Base-by-base conservation (phyloP, 1,284 basidiomycete species). In the Malassezia dermatis region DNA sequence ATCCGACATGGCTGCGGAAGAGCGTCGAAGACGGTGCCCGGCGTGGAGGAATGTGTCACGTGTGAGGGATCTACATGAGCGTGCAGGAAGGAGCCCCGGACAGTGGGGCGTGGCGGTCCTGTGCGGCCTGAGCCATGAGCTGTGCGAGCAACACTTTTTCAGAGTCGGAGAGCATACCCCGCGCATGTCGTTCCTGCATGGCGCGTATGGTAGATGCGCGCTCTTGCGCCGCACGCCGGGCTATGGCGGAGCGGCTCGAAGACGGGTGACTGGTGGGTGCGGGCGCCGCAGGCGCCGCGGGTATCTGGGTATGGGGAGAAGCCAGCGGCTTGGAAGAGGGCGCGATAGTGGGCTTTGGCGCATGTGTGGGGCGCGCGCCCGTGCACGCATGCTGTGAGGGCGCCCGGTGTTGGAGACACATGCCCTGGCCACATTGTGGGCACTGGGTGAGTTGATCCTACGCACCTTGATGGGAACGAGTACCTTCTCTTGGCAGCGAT, bases 161-260 rank as follows among this genome's bases (percentile, higher is more conserved):
- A 6, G 55, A 11, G 6, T 41, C 31, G 11, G 44, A 19, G 1
- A 57, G 41, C 19, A 48, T 26, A 2, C 55, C 55, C 5, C 42
- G 37, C 21, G 15, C 31, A 15, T 57, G 27, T 4, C 55, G 49
- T 13, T 50, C 44, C 34, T 48, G 55, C 55, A 57, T 57, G 0
- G 55, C 55, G 10, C 32, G 49, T 19, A 57, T 52, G n/a, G 26
- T 30, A 2, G 55, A 57, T 7, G 15, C 13, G 44, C 55, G 55
- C 27, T 57, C 55, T 15, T 35, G 24, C 2, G 49, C 51, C 2
- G 55, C 55, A 26, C 48, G 55, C 8, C 31, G 34, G 23, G 19
- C n/a, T 4, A 31, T 17, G 37, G 34, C 35, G 1, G 5, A n/a
- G n/a, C 47, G 47, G n/a, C 41, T 27, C 19, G 41, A 21, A 4